Evolutionary conservation across 1,139 yeast genomes (phyloP).

Genomic region (Scheffersomyces segobiensis): DNA sequence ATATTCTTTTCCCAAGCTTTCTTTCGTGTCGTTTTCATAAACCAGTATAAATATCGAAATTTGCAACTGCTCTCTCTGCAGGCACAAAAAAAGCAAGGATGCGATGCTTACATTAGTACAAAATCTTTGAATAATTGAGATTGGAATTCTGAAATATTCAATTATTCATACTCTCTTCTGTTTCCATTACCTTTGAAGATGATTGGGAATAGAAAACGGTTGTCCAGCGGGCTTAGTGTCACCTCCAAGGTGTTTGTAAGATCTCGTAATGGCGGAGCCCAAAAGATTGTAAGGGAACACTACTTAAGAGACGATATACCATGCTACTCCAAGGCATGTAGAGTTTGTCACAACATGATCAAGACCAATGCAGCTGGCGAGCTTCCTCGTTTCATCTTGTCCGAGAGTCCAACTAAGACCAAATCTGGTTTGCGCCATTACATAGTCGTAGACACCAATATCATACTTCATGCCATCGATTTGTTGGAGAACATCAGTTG

Average conservation of each 20-base stretch:
- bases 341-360: slow-evolving; percentile 56
- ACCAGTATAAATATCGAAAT: background rate
- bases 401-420: slow-evolving; percentile 49
- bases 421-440: slow-evolving; percentile 57
- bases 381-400: slow-evolving; percentile 49
- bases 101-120: background rate
- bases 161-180: background rate
- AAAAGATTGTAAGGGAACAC: slow-evolving; percentile 91
- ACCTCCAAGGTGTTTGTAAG: slow-evolving; percentile 92
- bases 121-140: background rate
- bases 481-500: slow-evolving; percentile 75
- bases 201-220: slow-evolving; percentile 35
- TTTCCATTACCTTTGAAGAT: background rate
- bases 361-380: slow-evolving; percentile 58
- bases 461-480: slow-evolving; percentile 87
- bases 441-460: slow-evolving; percentile 83
- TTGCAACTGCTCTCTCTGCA: background rate
- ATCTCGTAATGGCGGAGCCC: slow-evolving; percentile 85
- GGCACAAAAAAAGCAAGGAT: background rate
- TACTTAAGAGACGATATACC: slow-evolving; percentile 91
- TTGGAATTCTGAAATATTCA: too few relatives aligned
- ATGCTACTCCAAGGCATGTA: slow-evolving; percentile 76
- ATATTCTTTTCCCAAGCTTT: too few relatives aligned
- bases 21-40: too few relatives aligned
- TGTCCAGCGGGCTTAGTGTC: slow-evolving; percentile 62